Percentiles rank a stretch among this genome's conserved stretches.
Conservation (phyloP, 2,329 filamentous ascomycete genomes). For the Zymoseptoria pseudotritici region DNA sequence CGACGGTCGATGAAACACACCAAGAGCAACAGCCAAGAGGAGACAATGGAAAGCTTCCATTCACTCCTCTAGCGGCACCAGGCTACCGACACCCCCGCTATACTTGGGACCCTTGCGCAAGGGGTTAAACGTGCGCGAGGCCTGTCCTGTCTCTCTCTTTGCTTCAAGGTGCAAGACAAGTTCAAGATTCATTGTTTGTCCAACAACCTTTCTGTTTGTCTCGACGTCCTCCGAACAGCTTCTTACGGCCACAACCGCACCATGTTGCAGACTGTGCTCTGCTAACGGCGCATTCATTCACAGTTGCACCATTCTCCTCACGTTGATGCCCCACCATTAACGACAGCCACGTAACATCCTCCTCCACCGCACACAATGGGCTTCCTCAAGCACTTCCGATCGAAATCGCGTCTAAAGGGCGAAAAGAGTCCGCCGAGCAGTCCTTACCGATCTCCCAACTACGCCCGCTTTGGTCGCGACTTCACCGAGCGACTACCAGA, state of each 20-base stretch:
- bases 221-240: background rate
- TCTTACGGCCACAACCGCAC: background rate
- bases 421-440: constrained; percentile 18
- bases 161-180: background rate
- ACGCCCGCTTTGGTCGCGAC: constrained; percentile 29
- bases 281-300: background rate
- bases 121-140: background rate
- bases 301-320: background rate
- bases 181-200: background rate
- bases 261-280: background rate
- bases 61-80: too few relatives aligned
- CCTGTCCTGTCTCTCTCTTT: background rate
- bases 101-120: background rate
- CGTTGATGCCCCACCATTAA: background rate
- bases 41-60: too few relatives aligned
- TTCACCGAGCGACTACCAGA: constrained; percentile 50
- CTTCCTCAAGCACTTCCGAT: constrained; percentile 44
- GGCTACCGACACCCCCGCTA: too few relatives aligned
- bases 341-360: background rate
- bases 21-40: too few relatives aligned
- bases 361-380: constrained; percentile 32
- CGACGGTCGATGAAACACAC: background rate
- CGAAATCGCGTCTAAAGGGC: constrained; percentile 36
- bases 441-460: constrained; percentile 24
- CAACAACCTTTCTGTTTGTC: background rate